Evolutionary conservation across 202 grass and related monocot genomes (phyloP).

Genomic region (Setaria italica): DNA sequence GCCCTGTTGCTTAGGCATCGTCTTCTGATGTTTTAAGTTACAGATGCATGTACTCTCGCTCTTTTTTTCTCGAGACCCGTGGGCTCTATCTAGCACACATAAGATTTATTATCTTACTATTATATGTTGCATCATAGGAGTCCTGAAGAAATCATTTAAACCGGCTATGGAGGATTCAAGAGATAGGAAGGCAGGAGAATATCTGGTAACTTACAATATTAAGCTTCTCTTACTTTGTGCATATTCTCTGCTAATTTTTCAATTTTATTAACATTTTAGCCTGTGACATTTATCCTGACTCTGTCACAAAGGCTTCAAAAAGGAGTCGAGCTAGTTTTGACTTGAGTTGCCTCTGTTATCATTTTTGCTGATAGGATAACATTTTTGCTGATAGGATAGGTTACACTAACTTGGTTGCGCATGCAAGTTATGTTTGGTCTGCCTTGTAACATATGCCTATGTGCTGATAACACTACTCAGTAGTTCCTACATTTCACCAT

Average conservation of each 20-base stretch:
- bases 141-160: constrained; percentile 74
- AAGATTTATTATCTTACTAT: constrained; percentile 12
- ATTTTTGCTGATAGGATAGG: too few relatives aligned
- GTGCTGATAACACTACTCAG: not conserved
- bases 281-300: constrained; percentile 27
- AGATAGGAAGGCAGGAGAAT: constrained; percentile 46
- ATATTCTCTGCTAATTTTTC: constrained; percentile 2
- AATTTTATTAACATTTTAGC: constrained; percentile 2
- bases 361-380: too few relatives aligned
- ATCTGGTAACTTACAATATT: constrained; percentile 52
- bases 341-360: not conserved
- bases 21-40: constrained; percentile 35
- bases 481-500: not conserved
- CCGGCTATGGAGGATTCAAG: constrained; percentile 48
- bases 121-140: constrained; percentile 55
- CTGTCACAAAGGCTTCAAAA: not conserved
- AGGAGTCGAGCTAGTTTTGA: not conserved
- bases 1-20: constrained; percentile 8
- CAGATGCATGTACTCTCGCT: not conserved
- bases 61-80: not conserved
- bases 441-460: not conserved
- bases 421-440: constrained; percentile 4
- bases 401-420: not conserved
- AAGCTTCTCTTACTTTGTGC: not conserved
- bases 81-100: constrained; percentile 17